These are phyloP conservation scores for Iberis pinnata DNA, from an alignment of 345 rosid species.

Conservation along the genomic window DNA sequence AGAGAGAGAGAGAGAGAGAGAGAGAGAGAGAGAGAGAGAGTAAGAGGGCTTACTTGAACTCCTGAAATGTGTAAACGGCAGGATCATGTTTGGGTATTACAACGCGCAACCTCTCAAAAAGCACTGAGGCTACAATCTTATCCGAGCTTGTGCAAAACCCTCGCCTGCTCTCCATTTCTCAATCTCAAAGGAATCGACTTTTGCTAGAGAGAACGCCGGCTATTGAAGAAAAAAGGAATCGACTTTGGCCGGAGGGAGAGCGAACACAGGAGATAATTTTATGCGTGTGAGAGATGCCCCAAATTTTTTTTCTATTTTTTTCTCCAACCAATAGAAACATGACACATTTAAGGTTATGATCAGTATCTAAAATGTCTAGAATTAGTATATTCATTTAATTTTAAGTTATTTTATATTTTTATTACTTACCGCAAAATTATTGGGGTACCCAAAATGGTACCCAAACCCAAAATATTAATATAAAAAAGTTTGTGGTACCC, in stretches of 20 bases:
- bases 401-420: too few species aligned
- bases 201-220: conserved; percentile 7
- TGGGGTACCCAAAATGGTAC: too few species aligned
- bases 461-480: too few species aligned
- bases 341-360: too few species aligned
- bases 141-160: conserved; percentile 62
- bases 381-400: too few species aligned
- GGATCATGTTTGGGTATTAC: conserved; percentile 90
- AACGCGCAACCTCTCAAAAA: conserved; percentile 88
- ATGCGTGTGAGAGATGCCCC: too few species aligned
- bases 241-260: neutral
- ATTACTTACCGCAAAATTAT: too few species aligned
- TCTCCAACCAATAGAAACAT: too few species aligned
- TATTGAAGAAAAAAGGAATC: neutral
- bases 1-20: too few species aligned
- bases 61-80: conserved; percentile 75
- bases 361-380: too few species aligned
- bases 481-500: too few species aligned
- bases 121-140: conserved; percentile 77
- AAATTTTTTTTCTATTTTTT: too few species aligned
- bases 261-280: neutral
- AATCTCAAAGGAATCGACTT: neutral
- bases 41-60: conserved; percentile 63
- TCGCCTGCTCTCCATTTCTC: conserved; percentile 28
- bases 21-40: neutral